Conservation (phyloP, 257 asterid genomes). For the Jacaranda copaia region DNA sequence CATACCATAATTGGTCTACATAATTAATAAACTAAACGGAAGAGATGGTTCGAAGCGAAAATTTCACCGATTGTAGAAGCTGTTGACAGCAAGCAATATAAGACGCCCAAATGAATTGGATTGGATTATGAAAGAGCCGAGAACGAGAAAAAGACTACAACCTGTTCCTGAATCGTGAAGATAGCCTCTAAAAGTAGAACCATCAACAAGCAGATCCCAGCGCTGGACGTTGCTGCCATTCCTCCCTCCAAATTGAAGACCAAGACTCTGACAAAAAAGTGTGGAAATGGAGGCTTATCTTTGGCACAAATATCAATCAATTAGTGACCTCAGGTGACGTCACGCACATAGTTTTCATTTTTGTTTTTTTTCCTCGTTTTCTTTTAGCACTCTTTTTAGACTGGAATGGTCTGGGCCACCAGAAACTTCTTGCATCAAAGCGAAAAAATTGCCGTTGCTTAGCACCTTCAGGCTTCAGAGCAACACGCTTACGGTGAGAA, state of each 20-base stretch:
- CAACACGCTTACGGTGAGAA: no score
- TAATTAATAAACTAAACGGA: not conserved
- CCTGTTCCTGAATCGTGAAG: slow-evolving; percentile 36
- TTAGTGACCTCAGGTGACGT: not conserved
- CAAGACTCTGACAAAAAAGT: no score
- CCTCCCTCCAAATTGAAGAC: no score
- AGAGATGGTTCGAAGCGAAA: not conserved
- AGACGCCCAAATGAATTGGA: not conserved
- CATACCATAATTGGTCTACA: not conserved
- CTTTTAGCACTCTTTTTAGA: no score
- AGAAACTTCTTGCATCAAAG: no score
- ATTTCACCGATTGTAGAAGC: not conserved
- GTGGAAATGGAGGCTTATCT: not conserved
- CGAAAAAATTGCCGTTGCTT: no score
- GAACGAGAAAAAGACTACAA: not conserved
- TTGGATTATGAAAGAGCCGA: not conserved
- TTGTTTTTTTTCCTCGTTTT: no score
- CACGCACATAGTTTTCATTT: not conserved
- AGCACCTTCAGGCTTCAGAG: no score
- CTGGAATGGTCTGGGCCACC: no score
- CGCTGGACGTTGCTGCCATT: slow-evolving; percentile 20
- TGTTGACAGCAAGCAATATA: not conserved
- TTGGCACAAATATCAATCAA: not conserved
- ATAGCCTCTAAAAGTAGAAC: slow-evolving; percentile 25
- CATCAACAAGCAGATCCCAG: not conserved